Base-by-base conservation (phyloP, 495 filamentous ascomycete species). In the Aspergillus sclerotioniger region DNA sequence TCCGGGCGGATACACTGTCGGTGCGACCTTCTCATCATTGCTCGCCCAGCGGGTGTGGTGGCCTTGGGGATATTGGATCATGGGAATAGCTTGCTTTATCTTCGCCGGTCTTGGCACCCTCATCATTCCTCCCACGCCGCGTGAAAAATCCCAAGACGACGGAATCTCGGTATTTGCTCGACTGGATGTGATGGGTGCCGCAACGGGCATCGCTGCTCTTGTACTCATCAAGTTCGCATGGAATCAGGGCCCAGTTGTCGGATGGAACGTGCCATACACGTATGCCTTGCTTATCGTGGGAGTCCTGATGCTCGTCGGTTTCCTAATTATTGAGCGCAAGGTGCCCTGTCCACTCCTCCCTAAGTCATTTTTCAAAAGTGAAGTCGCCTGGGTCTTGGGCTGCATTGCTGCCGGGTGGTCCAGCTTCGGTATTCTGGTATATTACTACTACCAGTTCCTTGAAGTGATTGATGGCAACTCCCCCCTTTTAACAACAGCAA, bases 171-270 rank as follows among this genome's bases (percentile, higher is more conserved):
- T 12, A n/a, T 21, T 73, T 71, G 51, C 32, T 21, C 57, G 45
- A 7, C 61, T 83, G n/a, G 83, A 86, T 58, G 58, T 71, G 9
- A 15, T 70, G 0, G 84, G 84, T 8, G 71, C 68, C 16, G 17
- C 73, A 7, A 67, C 71, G 16, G 75, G 75, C 17, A 65, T 80
- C 28, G 58, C 65, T 7, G 75, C 61, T n/a, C 60, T 79, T 15
- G 60, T 79, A n/a, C 62, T 78, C 7, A 62, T 77, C 52, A 76
- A 76, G 46, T 70, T 80, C 41, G 73, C 74, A 8, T 73, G 67
- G 66, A 80, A 78, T 60, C 76, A 78, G 58, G 63, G 63, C 7
- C 63, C 66, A 0, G 56, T 70, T 3, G 63, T 70, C 9, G 62
- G 64, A 3, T 80, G 76, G 76, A 25, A 50, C 1, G 54, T 57